Evolutionary conservation across 495 filamentous ascomycete species (phyloP).

Genomic region (Aspergillus sclerotiicarbonarius): DNA sequence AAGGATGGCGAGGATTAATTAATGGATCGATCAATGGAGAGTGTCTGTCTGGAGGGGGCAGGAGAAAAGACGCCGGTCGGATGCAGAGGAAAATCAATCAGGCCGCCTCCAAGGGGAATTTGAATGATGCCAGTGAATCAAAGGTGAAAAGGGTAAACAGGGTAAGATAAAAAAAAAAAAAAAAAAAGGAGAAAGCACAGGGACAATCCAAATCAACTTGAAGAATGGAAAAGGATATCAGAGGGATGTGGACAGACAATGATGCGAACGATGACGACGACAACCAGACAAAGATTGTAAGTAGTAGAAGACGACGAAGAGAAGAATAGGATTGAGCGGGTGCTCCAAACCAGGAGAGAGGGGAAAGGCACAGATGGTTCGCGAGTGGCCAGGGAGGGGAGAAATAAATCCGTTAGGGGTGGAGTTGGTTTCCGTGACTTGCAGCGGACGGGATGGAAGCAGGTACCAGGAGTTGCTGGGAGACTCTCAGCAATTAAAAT

Average conservation of each 20-base stretch:
- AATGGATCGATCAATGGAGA: conserved; percentile 8
- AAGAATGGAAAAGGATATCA: background rate
- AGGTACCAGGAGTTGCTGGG: background rate
- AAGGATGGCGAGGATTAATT: conserved; percentile 14
- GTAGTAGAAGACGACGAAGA: background rate
- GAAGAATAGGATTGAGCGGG: background rate
- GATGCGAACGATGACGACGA: too few relatives aligned
- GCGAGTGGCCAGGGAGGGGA: conserved; percentile 14
- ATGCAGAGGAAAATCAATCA: conserved; percentile 1
- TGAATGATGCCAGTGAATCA: too few relatives aligned
- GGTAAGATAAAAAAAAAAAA: too few relatives aligned
- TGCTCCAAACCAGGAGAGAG: conserved; percentile 10
- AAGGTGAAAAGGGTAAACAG: too few relatives aligned
- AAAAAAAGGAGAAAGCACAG: too few relatives aligned
- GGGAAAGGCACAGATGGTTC: conserved; percentile 8
- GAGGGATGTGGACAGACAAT: background rate
- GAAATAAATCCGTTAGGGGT: conserved; percentile 4
- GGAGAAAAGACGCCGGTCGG: conserved; percentile 9
- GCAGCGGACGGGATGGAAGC: conserved; percentile 13
- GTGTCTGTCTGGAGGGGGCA: conserved; percentile 5
- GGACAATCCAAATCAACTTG: too few relatives aligned
- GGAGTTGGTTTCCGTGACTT: conserved; percentile 24
- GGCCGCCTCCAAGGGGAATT: background rate
- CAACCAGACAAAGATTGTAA: too few relatives aligned
- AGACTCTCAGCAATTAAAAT: too few relatives aligned